These are phyloP conservation scores for Biscutella laevigata DNA, from an alignment of 441 rosid genomes.

Conservation along the genomic window DNA sequence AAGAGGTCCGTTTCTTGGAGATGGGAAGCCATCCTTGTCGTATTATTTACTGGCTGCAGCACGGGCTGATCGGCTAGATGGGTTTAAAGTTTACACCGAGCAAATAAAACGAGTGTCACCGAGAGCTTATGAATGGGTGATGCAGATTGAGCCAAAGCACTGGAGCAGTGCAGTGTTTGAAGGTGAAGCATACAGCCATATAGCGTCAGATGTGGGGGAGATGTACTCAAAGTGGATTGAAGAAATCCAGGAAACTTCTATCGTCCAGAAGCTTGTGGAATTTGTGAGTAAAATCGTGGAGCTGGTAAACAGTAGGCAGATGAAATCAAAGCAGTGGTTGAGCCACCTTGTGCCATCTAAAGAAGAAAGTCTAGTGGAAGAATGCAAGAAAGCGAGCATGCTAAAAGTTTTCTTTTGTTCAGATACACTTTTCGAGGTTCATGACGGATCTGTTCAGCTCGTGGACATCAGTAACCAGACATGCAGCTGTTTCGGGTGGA, in stretches of 20 bases:
- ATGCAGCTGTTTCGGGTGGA: slow-evolving; percentile 76
- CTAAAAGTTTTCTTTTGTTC: slow-evolving; percentile 66
- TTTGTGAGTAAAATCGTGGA: slow-evolving; percentile 45
- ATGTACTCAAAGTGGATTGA: slow-evolving; percentile 59
- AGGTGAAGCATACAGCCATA: slow-evolving; percentile 64
- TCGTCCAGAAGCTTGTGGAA: slow-evolving; percentile 50
- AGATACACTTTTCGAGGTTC: slow-evolving; percentile 80
- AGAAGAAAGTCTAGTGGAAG: slow-evolving; percentile 56
- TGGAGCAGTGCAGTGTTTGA: slow-evolving; percentile 66
- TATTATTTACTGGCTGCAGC: slow-evolving; percentile 65
- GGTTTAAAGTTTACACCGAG: slow-evolving; percentile 44
- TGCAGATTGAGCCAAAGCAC: slow-evolving; percentile 54
- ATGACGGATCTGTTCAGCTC: slow-evolving; percentile 54
- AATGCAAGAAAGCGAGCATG: slow-evolving; percentile 37
- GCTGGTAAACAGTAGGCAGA: slow-evolving; percentile 42
- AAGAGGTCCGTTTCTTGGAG: slow-evolving; percentile 82
- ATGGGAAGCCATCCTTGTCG: slow-evolving; percentile 60
- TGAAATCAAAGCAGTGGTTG: slow-evolving; percentile 48
- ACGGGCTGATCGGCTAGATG: slow-evolving; percentile 50
- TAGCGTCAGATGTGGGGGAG: slow-evolving; percentile 55
- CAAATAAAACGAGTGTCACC: slow-evolving; percentile 59
- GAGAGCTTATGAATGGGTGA: slow-evolving; percentile 69
- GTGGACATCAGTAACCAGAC: slow-evolving; percentile 56
- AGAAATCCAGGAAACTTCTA: slow-evolving; percentile 61
- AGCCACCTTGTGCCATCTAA: slow-evolving; percentile 59